Conservation (phyloP, 2,329 filamentous ascomycete species). For the Blastomyces percursus region DNA sequence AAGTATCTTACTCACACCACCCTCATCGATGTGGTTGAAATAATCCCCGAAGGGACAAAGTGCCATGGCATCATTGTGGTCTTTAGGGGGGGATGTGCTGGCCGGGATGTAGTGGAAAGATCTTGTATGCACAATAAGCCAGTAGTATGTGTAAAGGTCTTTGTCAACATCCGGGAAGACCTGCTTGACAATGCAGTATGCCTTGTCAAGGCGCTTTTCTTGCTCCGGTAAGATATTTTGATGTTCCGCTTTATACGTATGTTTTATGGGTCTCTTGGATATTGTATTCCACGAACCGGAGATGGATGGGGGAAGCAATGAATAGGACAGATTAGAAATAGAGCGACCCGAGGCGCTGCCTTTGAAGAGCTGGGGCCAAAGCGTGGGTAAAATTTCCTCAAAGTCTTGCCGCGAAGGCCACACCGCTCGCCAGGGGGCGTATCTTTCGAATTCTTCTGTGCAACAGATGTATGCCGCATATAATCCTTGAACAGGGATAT, state of each 20-base stretch:
- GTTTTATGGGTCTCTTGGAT: constrained; percentile 22
- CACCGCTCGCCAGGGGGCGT: constrained; percentile 46
- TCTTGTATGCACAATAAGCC: constrained; percentile 51
- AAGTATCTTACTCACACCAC: constrained; percentile 24
- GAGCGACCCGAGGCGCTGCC: background rate
- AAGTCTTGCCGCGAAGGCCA: constrained; percentile 57
- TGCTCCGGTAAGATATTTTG: constrained; percentile 41
- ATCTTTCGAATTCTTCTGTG: constrained; percentile 37
- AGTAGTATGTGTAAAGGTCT: constrained; percentile 43
- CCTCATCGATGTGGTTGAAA: constrained; percentile 37
- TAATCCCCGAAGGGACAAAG: constrained; percentile 38
- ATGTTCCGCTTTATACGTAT: constrained; percentile 23
- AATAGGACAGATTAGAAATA: constrained; percentile 1
- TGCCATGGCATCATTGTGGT: constrained; percentile 37
- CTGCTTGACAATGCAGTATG: constrained; percentile 38
- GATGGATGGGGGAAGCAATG: constrained; percentile 27
- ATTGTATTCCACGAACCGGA: constrained; percentile 27
- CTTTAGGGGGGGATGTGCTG: constrained; percentile 26
- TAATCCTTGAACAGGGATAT: constrained; percentile 56
- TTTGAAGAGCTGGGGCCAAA: constrained; percentile 38
- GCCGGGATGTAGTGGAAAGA: constrained; percentile 48
- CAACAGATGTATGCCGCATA: constrained; percentile 56
- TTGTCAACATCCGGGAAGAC: constrained; percentile 36
- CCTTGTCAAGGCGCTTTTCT: constrained; percentile 39
- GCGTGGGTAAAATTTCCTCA: constrained; percentile 44